phyloP scores from a whole-genome alignment of 116 monocot species.

The Trichopus zeylanicus region DNA sequence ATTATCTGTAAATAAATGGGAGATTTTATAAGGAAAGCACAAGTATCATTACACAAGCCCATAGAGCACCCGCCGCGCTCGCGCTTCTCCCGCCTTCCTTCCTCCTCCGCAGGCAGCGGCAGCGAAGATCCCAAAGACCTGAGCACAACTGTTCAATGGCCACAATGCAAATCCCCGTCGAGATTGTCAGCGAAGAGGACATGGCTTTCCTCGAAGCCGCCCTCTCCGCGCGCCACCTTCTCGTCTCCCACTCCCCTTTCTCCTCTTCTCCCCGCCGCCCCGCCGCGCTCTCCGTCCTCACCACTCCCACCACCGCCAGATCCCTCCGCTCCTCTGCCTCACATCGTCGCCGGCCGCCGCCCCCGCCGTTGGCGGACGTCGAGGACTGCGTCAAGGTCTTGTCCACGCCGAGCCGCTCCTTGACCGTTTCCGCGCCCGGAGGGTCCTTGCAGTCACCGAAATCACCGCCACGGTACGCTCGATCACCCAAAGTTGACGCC shows the following conservation, averaged over 20 bases:
- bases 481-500: too few species aligned
- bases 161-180: slow-evolving; percentile 23
- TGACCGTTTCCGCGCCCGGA: slow-evolving; percentile 27
- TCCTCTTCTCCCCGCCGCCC: slow-evolving; percentile 1
- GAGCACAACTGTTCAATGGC: too few species aligned
- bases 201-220: slow-evolving; percentile 79
- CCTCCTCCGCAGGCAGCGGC: too few species aligned
- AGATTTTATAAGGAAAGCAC: too few species aligned
- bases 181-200: slow-evolving; percentile 71
- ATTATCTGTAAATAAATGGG: too few species aligned
- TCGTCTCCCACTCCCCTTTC: background rate
- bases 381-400: slow-evolving; percentile 35
- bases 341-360: background rate
- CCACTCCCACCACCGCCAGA: background rate
- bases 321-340: slow-evolving; percentile 10
- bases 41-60: too few species aligned
- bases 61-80: too few species aligned
- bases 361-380: slow-evolving; percentile 21
- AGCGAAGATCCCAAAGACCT: too few species aligned
- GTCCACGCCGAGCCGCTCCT: slow-evolving; percentile 14
- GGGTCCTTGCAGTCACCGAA: slow-evolving; percentile 53
- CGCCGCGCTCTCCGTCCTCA: slow-evolving; percentile 3
- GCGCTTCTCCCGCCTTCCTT: too few species aligned
- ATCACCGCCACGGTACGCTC: slow-evolving; percentile 53
- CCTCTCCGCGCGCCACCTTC: slow-evolving; percentile 43